Evolutionary conservation across 2,329 filamentous ascomycete species (phyloP).

Genomic region (Penicillium sp.): DNA sequence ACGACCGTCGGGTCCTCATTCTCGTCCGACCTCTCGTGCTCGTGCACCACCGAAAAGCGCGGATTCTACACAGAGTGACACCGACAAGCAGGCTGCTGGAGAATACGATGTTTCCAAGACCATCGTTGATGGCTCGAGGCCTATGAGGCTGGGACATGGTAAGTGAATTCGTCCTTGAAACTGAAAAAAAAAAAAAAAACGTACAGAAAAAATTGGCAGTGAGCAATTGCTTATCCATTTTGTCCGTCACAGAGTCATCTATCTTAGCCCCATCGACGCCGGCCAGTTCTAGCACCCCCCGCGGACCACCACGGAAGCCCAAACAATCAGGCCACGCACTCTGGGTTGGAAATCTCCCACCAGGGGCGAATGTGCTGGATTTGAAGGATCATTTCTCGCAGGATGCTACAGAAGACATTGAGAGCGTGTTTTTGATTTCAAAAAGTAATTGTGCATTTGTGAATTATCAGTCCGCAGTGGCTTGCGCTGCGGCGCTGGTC

Average conservation of each 20-base stretch:
- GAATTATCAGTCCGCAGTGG: conserved; percentile 80
- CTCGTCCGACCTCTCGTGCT: conserved; percentile 5
- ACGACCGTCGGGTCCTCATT: conserved; percentile 3
- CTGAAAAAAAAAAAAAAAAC: neutral
- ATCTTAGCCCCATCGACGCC: neutral
- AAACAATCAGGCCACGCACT: conserved; percentile 79
- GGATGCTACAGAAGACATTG: conserved; percentile 70
- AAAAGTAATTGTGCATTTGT: conserved; percentile 98
- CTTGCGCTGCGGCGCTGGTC: conserved; percentile 72
- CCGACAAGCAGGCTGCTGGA: conserved; percentile 11
- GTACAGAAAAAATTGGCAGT: too few species aligned
- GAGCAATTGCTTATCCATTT: neutral
- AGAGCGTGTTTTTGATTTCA: conserved; percentile 89
- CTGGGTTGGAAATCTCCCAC: conserved; percentile 93
- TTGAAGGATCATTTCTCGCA: conserved; percentile 89
- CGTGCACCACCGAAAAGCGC: neutral
- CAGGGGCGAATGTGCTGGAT: conserved; percentile 74
- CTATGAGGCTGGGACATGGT: conserved; percentile 27
- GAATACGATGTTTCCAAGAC: conserved; percentile 37
- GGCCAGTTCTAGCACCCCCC: conserved; percentile 42
- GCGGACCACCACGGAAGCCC: conserved; percentile 65
- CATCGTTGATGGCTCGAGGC: conserved; percentile 39
- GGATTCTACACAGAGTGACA: conserved; percentile 20
- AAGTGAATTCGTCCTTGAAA: conserved; percentile 5
- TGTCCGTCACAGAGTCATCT: neutral